Evolutionary conservation across 1,284 basidiomycete species (phyloP).

Genomic region (Fomitopsis palustris): DNA sequence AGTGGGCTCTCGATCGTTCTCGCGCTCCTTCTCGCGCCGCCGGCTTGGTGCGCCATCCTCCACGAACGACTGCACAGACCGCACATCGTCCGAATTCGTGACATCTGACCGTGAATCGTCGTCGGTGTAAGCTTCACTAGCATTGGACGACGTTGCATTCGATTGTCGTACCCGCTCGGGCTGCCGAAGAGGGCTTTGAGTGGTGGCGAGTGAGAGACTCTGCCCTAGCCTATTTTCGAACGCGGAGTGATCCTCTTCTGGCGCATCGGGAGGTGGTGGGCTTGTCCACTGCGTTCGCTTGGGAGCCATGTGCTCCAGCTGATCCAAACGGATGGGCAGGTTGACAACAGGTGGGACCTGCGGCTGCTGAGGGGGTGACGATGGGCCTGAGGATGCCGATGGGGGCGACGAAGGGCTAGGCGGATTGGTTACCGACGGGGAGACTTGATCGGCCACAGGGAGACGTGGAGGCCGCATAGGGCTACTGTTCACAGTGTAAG

Average conservation of each 20-base stretch:
- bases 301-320: conserved; percentile 71
- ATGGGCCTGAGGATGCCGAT: conserved; percentile 24
- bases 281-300: conserved; percentile 76
- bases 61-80: conserved; percentile 57
- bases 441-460: conserved; percentile 38
- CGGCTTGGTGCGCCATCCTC: conserved; percentile 35
- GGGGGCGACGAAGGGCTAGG: conserved; percentile 13
- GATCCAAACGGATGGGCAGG: conserved; percentile 36
- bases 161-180: conserved; percentile 29
- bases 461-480: conserved; percentile 49
- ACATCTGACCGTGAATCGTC: conserved; percentile 56
- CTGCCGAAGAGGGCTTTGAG: conserved; percentile 53
- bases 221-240: conserved; percentile 66
- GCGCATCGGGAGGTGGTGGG: conserved; percentile 74
- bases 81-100: conserved; percentile 62
- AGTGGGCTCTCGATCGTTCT: conserved; percentile 10
- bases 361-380: conserved; percentile 2
- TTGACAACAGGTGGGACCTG: conserved; percentile 10
- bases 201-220: conserved; percentile 63
- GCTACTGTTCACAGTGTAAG: conserved; percentile 62
- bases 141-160: conserved; percentile 50
- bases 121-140: conserved; percentile 60
- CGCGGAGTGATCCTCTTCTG: conserved; percentile 57
- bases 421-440: conserved; percentile 33
- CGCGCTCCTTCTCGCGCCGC: conserved; percentile 18